Conservation (phyloP, 495 filamentous ascomycete genomes). For the Penicillium goetzii region DNA sequence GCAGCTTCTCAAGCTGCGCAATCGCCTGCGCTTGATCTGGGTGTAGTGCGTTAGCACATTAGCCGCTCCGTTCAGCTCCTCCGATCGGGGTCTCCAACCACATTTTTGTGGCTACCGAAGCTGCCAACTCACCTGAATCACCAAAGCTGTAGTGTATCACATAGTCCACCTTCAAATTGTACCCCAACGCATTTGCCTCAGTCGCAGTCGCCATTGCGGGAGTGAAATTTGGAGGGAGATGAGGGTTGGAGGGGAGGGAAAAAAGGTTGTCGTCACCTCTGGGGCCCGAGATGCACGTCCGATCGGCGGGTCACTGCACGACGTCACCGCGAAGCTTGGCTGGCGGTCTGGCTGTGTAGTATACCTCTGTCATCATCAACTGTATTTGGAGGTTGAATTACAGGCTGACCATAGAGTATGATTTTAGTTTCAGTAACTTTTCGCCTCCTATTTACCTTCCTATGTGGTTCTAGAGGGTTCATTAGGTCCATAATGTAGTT, state of each 20-base stretch:
- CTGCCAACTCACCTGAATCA: conserved; percentile 55
- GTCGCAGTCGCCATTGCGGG: conserved; percentile 37
- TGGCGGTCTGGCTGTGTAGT: background rate
- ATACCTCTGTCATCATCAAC: no score
- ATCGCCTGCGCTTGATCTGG: conserved; percentile 70
- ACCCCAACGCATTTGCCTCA: conserved; percentile 35
- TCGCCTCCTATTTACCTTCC: background rate
- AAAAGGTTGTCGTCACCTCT: conserved; percentile 10
- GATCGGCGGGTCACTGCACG: conserved; percentile 12
- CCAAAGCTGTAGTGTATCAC: conserved; percentile 81
- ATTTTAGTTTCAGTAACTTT: background rate
- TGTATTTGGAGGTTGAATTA: background rate
- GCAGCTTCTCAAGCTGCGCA: conserved; percentile 72
- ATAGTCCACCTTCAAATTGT: conserved; percentile 84
- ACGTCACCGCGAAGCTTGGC: conserved; percentile 20
- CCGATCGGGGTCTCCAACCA: conserved; percentile 1
- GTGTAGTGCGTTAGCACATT: conserved; percentile 8
- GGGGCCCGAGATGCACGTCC: background rate
- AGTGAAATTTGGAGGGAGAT: background rate
- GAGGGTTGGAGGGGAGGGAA: background rate
- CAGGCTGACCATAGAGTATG: background rate
- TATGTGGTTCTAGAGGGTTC: no score
- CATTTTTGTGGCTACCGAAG: background rate
- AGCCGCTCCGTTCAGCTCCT: background rate
- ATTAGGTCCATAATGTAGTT: no score